phyloP scores from a whole-genome alignment of 176 grass and related monocot genomes.

The Calamus simplicifolius region DNA sequence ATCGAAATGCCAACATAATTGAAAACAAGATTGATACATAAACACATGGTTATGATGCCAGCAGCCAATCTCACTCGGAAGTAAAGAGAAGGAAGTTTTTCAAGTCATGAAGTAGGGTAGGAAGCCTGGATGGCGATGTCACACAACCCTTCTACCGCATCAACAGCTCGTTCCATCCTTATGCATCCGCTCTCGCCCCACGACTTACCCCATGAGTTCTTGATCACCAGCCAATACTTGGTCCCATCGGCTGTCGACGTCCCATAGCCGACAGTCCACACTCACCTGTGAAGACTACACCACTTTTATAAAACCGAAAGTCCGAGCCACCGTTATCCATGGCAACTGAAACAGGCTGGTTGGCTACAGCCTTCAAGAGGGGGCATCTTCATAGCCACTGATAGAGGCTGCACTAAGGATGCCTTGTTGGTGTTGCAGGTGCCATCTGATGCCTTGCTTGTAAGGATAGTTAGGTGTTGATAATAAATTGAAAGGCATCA shows the following conservation, averaged over 20 bases:
- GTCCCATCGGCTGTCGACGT: too few species aligned
- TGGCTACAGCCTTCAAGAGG: slow-evolving; percentile 29
- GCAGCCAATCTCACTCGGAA: too few species aligned
- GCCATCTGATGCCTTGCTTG: not conserved
- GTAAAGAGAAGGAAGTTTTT: too few species aligned
- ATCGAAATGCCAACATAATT: too few species aligned
- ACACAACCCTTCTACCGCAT: not conserved
- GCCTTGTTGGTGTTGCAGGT: not conserved
- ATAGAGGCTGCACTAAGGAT: slow-evolving; percentile 17
- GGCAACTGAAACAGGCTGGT: slow-evolving; percentile 36
- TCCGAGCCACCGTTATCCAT: slow-evolving; percentile 37
- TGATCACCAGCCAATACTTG: too few species aligned
- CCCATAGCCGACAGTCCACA: too few species aligned
- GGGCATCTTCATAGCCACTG: slow-evolving; percentile 43
- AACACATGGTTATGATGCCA: too few species aligned
- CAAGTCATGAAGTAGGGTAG: not conserved
- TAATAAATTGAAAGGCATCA: slow-evolving; percentile 7
- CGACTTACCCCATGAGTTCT: slow-evolving; percentile 14
- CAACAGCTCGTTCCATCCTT: slow-evolving; percentile 10
- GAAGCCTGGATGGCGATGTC: slow-evolving; percentile 10
- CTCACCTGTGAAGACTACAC: slow-evolving; percentile 33
- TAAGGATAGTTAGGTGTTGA: slow-evolving; percentile 5
- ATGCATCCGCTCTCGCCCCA: slow-evolving; percentile 6
- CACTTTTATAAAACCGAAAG: slow-evolving; percentile 44
- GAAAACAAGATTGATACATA: too few species aligned